phyloP scores from a whole-genome alignment of 805 yeast species.

The Lipomyces yamadae region DNA sequence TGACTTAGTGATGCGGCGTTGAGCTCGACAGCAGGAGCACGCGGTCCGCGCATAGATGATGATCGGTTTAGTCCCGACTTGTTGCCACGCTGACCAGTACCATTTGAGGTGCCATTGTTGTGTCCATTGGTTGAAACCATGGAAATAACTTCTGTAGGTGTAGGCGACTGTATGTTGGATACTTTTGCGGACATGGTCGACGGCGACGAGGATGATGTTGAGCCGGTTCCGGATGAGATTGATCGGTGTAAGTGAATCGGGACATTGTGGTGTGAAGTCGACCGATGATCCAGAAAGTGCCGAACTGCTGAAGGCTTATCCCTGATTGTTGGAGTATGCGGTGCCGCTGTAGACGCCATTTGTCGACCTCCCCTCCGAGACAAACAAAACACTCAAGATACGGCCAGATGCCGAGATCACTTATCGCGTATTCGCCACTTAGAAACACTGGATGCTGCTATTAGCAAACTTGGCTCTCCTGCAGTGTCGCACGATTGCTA shows the following conservation, averaged over 20 bases:
- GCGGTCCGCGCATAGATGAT: slow-evolving; percentile 35
- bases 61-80: slow-evolving; percentile 29
- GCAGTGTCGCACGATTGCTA: too few relatives aligned
- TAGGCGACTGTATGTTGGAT: background rate
- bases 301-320: slow-evolving; percentile 35
- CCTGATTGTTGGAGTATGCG: slow-evolving; percentile 25
- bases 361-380: background rate
- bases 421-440: too few relatives aligned
- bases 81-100: background rate
- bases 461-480: too few relatives aligned
- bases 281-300: slow-evolving; percentile 28
- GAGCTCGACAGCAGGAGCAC: slow-evolving; percentile 46
- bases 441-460: too few relatives aligned
- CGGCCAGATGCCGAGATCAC: background rate
- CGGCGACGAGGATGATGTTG: background rate
- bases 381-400: background rate
- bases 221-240: slow-evolving; percentile 3
- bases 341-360: slow-evolving; percentile 26
- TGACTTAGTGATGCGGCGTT: slow-evolving; percentile 48
- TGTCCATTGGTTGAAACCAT: background rate
- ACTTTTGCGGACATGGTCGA: background rate
- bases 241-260: slow-evolving; percentile 20
- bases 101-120: background rate
- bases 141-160: background rate
- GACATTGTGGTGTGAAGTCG: slow-evolving; percentile 13